Conservation (phyloP, 1,284 basidiomycete species). For the Cutaneotrichosporon sp. region DNA sequence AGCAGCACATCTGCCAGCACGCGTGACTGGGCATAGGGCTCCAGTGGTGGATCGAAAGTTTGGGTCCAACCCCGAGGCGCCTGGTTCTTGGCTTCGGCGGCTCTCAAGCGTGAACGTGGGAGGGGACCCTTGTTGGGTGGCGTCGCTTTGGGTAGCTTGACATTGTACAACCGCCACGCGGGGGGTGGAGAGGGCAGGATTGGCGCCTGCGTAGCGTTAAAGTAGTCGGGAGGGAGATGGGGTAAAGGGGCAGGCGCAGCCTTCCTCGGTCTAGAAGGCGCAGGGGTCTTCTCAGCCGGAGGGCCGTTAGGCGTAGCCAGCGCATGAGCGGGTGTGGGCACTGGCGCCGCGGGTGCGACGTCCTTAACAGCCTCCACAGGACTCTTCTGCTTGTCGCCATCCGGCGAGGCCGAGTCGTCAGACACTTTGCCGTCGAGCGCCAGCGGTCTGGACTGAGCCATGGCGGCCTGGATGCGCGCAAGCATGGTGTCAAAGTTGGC, state of each 20-base stretch:
- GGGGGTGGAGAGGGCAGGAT: conserved; percentile 52
- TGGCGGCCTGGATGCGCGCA: conserved; percentile 80
- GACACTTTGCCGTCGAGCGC: background rate
- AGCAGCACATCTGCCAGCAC: conserved; percentile 71
- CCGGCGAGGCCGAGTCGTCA: background rate
- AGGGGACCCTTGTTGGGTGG: conserved; percentile 27
- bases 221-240: conserved; percentile 32
- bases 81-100: conserved; percentile 20
- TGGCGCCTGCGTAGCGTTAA: conserved; percentile 42
- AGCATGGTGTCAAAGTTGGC: conserved; percentile 76
- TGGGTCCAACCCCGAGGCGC: conserved; percentile 66
- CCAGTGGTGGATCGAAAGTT: conserved; percentile 72
- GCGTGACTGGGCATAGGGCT: conserved; percentile 60
- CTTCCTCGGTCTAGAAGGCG: background rate
- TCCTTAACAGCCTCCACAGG: background rate
- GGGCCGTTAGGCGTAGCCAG: background rate
- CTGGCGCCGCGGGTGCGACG: background rate
- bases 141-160: conserved; percentile 61
- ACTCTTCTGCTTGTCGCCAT: background rate
- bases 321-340: background rate
- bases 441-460: conserved; percentile 64
- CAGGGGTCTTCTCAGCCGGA: background rate
- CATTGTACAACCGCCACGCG: conserved; percentile 60
- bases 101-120: conserved; percentile 24
- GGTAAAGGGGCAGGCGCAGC: conserved; percentile 18